Evolutionary conservation across 768 basidiomycete species (phyloP).

Genomic region (Lactarius tabidus): DNA sequence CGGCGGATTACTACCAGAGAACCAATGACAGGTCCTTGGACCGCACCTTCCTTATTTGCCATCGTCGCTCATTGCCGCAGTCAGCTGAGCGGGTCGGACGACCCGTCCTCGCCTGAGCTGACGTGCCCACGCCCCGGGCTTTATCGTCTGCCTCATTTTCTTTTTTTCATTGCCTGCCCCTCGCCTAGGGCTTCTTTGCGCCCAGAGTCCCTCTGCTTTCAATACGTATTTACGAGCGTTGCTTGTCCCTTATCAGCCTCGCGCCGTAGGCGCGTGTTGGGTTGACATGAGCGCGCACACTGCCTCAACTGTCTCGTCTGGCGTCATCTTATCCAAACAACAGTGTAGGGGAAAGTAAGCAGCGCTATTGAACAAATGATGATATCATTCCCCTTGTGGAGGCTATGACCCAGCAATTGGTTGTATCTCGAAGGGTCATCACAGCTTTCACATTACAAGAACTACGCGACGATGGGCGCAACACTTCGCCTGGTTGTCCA

Average conservation of each 20-base stretch:
- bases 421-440: background rate
- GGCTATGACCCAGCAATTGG: background rate
- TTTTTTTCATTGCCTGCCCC: conserved; percentile 11
- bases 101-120: conserved; percentile 17
- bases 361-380: conserved; percentile 7
- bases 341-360: background rate
- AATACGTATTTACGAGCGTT: conserved; percentile 22
- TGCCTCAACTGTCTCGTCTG: background rate
- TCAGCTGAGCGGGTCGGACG: conserved; percentile 15
- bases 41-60: conserved; percentile 11
- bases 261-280: conserved; percentile 15
- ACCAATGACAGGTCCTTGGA: conserved; percentile 7
- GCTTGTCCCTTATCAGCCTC: conserved; percentile 16
- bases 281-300: conserved; percentile 5
- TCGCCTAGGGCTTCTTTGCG: conserved; percentile 19
- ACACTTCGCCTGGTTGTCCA: background rate
- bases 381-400: conserved; percentile 19
- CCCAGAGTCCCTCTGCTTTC: conserved; percentile 4
- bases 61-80: conserved; percentile 16
- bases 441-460: background rate
- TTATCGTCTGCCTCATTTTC: conserved; percentile 19
- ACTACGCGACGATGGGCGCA: background rate
- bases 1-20: conserved; percentile 6
- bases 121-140: conserved; percentile 11
- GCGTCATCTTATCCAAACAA: conserved; percentile 13